Base-by-base conservation (phyloP, 257 asterid genomes). In the Nicotiana otophora region DNA sequence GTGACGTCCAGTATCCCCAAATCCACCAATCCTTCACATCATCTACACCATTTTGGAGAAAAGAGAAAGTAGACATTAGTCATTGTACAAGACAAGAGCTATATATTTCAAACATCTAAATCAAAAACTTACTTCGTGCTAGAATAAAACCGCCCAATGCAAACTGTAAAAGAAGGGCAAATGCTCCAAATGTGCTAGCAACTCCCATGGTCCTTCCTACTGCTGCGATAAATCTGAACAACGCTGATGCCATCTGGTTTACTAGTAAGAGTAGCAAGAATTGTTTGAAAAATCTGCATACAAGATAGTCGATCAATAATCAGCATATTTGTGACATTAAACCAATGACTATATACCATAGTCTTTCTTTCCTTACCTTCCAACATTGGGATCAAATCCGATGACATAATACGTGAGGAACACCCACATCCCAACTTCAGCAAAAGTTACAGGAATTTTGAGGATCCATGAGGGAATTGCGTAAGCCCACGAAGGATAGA, bases 1-100 rank as follows among this genome's bases (percentile, higher is more conserved):
- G 92, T 55, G 95, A 92, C 51, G 86, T 16, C 93, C 94, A 93
- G 87, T 88, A 93, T 60, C 92, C 97, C 98, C 98, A 93, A 60
- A 88, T 14, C 97, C 94, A 93, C 98, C 98, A 93, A 26, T 80
- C 81, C 91, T 91, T 92, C 36, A 93, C 88, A 83, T 87, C 81
- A 12, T 81, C 97, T 93, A 82, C 78, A 64, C 28, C 82, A 55
- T 36, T 42, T 42, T 34, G 23, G 76, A 10, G 85, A 77, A 19
- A 63, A 85, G 57, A 30, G 66, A 81, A 58, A n/a, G 30, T 66
- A 42, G 57, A 20, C 6, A 80, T 83, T 57, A 83, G 74, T 42
- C 36, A 17, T n/a, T 69, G n/a, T 5, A 19, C 61, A 62, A 36
- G 23, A 64, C 72, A 34, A 4, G 60, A 57, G 23, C 57, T 58